Conservation (phyloP, 2,329 filamentous ascomycete species). For the Microcyclosporella mali region DNA sequence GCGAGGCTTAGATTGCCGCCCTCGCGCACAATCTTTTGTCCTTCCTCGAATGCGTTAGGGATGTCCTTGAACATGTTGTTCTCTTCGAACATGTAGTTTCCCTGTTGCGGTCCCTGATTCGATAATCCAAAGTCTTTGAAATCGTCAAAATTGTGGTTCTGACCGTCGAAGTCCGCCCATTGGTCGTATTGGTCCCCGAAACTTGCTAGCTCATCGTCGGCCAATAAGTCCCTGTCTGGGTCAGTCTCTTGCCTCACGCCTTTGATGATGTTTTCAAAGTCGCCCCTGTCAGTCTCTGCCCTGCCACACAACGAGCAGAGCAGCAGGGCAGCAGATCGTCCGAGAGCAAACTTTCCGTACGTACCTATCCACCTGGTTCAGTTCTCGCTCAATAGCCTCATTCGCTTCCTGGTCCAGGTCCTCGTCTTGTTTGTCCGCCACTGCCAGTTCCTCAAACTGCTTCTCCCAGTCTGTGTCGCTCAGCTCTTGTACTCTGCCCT, state of each 20-base stretch:
- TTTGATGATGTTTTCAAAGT: constrained; percentile 86
- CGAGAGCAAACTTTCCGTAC: constrained; percentile 34
- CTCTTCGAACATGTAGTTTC: constrained; percentile 90
- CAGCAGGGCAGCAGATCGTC: constrained; percentile 1
- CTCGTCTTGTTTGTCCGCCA: constrained; percentile 51
- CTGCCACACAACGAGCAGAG: constrained; percentile 18
- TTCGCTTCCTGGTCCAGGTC: constrained; percentile 57
- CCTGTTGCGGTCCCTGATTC: constrained; percentile 47
- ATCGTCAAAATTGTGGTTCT: constrained; percentile 58
- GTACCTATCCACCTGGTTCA: constrained; percentile 84
- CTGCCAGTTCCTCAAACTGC: constrained; percentile 84
- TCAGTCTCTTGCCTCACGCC: constrained; percentile 70
- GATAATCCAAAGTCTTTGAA: constrained; percentile 55
- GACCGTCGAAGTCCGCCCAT: constrained; percentile 54
- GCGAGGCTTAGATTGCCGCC: constrained; percentile 92
- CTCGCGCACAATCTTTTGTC: constrained; percentile 84
- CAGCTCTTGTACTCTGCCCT: constrained; percentile 75
- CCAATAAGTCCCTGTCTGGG: constrained; percentile 59
- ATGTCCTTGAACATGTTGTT: constrained; percentile 83
- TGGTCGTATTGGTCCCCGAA: constrained; percentile 73
- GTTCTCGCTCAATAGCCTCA: constrained; percentile 72
- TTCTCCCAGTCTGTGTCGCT: constrained; percentile 94
- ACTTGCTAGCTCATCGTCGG: constrained; percentile 56
- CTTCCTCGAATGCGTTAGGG: constrained; percentile 83
- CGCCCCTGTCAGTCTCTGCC: constrained; percentile 70